Evolutionary conservation across 163 green algal species (phyloP).

Genomic region (Trebouxia gelatinosa): DNA sequence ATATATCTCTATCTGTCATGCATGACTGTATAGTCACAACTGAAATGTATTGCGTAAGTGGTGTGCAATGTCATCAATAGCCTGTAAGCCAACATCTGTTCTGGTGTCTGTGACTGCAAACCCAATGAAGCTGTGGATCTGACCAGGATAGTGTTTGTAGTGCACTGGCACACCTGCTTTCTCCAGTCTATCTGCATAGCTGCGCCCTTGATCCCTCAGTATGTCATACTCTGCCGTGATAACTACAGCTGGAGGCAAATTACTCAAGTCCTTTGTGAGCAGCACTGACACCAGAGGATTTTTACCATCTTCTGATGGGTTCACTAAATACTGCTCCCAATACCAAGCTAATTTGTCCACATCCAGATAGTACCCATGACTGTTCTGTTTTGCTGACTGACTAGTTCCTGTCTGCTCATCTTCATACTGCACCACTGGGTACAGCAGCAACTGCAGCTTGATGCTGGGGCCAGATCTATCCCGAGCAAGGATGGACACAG

Average conservation of each 20-base stretch:
- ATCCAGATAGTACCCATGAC: not conserved
- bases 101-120: not conserved
- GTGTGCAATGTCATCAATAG: not conserved
- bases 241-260: not conserved
- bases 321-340: not conserved
- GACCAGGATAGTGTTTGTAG: not conserved
- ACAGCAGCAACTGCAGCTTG: constrained; percentile 3
- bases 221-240: constrained; percentile 7
- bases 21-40: no score
- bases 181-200: constrained; percentile 2
- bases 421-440: not conserved
- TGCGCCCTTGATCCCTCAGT: not conserved
- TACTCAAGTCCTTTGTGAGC: not conserved
- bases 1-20: no score
- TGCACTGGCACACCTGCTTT: constrained; percentile 1
- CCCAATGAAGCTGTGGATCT: constrained; percentile 4
- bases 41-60: not conserved
- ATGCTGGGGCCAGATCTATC: not conserved
- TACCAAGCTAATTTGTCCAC: not conserved
- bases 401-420: not conserved
- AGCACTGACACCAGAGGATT: not conserved
- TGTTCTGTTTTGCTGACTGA: not conserved
- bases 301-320: not conserved
- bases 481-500: not conserved
- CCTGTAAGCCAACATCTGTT: not conserved